Evolutionary conservation across 495 filamentous ascomycete species (phyloP).

Genomic region (Lepidopterella palustris): DNA sequence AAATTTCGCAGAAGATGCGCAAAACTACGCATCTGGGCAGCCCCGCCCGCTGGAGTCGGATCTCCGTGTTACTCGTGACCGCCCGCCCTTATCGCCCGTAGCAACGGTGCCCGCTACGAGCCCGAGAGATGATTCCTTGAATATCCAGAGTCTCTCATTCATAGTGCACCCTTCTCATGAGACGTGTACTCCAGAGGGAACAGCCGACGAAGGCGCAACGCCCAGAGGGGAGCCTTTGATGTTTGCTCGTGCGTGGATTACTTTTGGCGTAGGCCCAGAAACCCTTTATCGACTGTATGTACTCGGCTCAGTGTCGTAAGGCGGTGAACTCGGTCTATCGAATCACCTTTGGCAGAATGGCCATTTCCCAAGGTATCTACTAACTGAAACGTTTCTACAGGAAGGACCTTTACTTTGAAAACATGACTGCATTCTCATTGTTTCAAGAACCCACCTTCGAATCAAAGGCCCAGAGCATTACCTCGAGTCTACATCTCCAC

Average conservation of each 20-base stretch:
- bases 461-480: slow-evolving; percentile 25
- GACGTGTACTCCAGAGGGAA: background rate
- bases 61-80: background rate
- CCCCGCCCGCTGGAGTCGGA: background rate
- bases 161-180: slow-evolving; percentile 1
- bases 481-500: slow-evolving; percentile 16
- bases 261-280: background rate
- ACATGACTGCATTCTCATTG: slow-evolving; percentile 31
- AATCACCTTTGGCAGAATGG: background rate
- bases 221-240: background rate
- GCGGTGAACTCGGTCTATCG: background rate
- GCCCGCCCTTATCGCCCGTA: background rate
- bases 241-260: background rate
- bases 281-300: background rate
- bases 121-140: background rate
- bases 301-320: background rate
- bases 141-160: slow-evolving; percentile 1
- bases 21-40: background rate
- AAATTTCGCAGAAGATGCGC: background rate
- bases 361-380: no score
- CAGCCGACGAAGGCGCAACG: background rate
- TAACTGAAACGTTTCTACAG: slow-evolving; percentile 10
- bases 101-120: background rate
- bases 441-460: slow-evolving; percentile 28
- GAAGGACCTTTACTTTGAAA: slow-evolving; percentile 29